phyloP scores from a whole-genome alignment of 1,139 yeast genomes.

The Pichia inconspicua region DNA sequence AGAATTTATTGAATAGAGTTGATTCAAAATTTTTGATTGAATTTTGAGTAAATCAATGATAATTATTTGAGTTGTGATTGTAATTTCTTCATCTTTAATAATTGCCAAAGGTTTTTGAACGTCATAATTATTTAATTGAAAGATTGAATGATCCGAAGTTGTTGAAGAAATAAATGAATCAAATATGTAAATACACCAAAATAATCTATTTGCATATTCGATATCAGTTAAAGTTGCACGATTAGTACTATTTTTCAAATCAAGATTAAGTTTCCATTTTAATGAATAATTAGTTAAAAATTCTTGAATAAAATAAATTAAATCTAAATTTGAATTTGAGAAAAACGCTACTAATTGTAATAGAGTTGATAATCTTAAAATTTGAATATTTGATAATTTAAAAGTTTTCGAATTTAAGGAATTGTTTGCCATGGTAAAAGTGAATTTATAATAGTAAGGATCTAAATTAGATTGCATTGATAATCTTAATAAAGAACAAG shows the following conservation, averaged over 20 bases:
- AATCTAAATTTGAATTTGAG: conserved; percentile 34
- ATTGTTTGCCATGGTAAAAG: conserved; percentile 8
- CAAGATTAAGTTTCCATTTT: conserved; percentile 26
- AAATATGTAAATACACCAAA: conserved; percentile 45
- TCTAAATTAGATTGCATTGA: background rate
- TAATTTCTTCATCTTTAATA: conserved; percentile 33
- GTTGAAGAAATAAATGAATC: conserved; percentile 40
- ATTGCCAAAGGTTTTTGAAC: conserved; percentile 36
- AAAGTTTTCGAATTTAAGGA: background rate
- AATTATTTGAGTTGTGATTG: conserved; percentile 33
- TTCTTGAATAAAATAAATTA: conserved; percentile 44
- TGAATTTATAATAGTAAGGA: conserved; percentile 1
- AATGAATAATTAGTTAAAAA: conserved; percentile 22
- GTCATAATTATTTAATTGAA: conserved; percentile 40
- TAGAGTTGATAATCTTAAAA: conserved; percentile 34
- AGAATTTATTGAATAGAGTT: conserved; percentile 35
- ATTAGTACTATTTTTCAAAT: conserved; percentile 24
- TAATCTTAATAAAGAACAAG: conserved; percentile 4
- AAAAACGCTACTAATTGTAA: conserved; percentile 20
- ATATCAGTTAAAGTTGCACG: conserved; percentile 28
- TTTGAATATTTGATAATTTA: conserved; percentile 10
- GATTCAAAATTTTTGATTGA: conserved; percentile 36
- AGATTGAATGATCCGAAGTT: conserved; percentile 37
- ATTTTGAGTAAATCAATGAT: conserved; percentile 35
- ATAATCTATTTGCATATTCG: conserved; percentile 37